A percentile compares a stretch with the other conserved stretches of the same genome.
Evolutionary conservation across 1,284 basidiomycete genomes (phyloP).

Genomic region (Farysia itapuensis): DNA sequence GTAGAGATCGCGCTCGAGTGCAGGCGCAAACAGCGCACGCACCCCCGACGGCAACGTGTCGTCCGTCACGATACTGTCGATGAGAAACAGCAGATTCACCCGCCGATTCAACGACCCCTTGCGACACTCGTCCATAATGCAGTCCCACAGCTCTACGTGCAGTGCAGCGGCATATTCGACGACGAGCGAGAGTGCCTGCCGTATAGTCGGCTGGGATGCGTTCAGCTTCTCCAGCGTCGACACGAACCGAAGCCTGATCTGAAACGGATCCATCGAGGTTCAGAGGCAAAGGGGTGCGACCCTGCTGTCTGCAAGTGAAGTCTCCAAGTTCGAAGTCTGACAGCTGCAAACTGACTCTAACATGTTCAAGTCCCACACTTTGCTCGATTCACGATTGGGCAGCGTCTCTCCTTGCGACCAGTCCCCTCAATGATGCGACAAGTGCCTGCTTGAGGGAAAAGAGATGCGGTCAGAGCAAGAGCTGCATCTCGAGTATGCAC

Average conservation of each 20-base stretch:
- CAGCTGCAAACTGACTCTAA: too few relatives aligned
- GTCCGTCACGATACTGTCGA: conserved; percentile 70
- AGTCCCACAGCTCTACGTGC: conserved; percentile 86
- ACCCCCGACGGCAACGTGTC: conserved; percentile 16
- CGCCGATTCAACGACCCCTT: conserved; percentile 84
- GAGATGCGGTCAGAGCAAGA: conserved; percentile 18
- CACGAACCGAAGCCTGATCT: conserved; percentile 57
- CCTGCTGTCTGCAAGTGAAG: too few relatives aligned
- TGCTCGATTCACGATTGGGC: too few relatives aligned
- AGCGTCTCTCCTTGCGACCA: too few relatives aligned
- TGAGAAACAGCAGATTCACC: conserved; percentile 88
- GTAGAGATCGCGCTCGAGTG: conserved; percentile 20
- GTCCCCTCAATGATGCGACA: too few relatives aligned
- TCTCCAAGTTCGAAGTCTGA: too few relatives aligned
- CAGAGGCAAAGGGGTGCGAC: too few relatives aligned
- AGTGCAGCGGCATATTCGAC: conserved; percentile 80
- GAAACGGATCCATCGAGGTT: conserved; percentile 53
- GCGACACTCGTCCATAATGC: conserved; percentile 82
- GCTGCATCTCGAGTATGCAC: conserved; percentile 26
- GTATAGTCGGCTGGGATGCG: conserved; percentile 77
- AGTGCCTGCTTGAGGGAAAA: too few relatives aligned
- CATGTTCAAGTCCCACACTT: too few relatives aligned
- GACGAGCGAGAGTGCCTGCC: conserved; percentile 82
- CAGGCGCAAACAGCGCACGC: conserved; percentile 4
- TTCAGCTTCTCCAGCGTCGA: conserved; percentile 50